Conservation (phyloP, 2,329 filamentous ascomycete genomes). For the Venturia oleaginea region DNA sequence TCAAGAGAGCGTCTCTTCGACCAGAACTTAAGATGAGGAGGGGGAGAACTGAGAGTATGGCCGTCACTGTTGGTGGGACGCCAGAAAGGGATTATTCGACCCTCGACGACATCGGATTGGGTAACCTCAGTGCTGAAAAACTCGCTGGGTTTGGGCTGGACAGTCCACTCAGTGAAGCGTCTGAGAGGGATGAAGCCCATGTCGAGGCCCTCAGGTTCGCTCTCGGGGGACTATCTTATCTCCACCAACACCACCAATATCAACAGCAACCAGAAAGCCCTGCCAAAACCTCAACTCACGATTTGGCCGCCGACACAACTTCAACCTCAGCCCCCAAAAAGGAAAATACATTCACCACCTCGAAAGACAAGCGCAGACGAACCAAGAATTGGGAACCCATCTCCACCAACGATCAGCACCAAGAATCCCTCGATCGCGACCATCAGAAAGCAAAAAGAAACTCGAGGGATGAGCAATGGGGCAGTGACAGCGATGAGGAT, state of each 20-base stretch:
- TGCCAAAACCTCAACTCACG: background rate
- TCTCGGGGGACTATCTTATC: background rate
- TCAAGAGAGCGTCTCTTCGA: background rate
- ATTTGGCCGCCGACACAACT: background rate
- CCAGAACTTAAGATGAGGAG: background rate
- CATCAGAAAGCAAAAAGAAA: background rate
- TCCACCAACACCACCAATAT: background rate
- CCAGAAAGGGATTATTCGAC: background rate
- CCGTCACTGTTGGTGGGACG: background rate
- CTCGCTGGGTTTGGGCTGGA: background rate
- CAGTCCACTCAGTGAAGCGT: background rate
- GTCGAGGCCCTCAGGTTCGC: background rate
- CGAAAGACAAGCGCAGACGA: background rate
- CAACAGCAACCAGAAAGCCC: background rate
- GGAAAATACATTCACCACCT: too few species aligned
- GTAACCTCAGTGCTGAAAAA: background rate
- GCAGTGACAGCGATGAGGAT: background rate
- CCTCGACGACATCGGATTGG: background rate
- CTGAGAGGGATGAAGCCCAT: background rate
- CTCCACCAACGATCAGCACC: background rate
- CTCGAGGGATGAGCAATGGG: background rate
- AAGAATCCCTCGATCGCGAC: background rate
- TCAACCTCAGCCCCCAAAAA: background rate
- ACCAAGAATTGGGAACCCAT: background rate
- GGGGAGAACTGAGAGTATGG: background rate